Evolutionary conservation across 331 rosid genomes (phyloP).

Genomic region (Prunus yedoensis): DNA sequence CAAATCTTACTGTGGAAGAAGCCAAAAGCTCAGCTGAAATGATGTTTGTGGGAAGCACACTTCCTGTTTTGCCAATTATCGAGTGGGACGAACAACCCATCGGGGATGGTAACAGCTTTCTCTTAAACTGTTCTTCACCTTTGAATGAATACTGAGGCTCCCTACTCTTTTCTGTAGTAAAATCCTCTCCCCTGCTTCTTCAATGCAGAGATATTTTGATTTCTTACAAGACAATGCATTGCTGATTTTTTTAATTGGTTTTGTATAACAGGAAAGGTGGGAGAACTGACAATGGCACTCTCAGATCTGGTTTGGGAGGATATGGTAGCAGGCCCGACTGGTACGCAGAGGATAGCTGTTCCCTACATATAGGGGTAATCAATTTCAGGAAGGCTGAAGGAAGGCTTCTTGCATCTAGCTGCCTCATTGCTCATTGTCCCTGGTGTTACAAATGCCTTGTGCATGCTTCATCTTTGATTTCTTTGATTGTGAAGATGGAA

Average conservation of each 20-base stretch:
- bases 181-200: neutral
- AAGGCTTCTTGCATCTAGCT: slow-evolving; percentile 17
- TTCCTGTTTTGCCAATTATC: slow-evolving; percentile 81
- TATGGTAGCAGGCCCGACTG: slow-evolving; percentile 68
- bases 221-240: neutral
- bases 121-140: neutral
- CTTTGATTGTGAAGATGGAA: slow-evolving; percentile 23
- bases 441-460: slow-evolving; percentile 1
- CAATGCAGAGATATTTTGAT: neutral
- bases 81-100: slow-evolving; percentile 76
- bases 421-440: slow-evolving; percentile 8
- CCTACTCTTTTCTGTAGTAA: neutral
- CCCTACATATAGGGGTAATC: slow-evolving; percentile 32
- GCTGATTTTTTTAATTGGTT: neutral
- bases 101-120: slow-evolving; percentile 54
- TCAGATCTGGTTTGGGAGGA: slow-evolving; percentile 80
- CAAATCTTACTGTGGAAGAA: slow-evolving; percentile 55
- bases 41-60: slow-evolving; percentile 93
- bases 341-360: slow-evolving; percentile 52
- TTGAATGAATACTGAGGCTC: neutral
- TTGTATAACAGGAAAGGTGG: slow-evolving; percentile 61
- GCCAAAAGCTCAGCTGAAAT: slow-evolving; percentile 71
- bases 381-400: slow-evolving; percentile 19
- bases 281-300: slow-evolving; percentile 77
- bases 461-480: neutral